Percentiles rank a stretch among this genome's conserved stretches.
These are phyloP conservation scores for Russula sp. DNA, from an alignment of 768 basidiomycete genomes.

Conservation along the genomic window DNA sequence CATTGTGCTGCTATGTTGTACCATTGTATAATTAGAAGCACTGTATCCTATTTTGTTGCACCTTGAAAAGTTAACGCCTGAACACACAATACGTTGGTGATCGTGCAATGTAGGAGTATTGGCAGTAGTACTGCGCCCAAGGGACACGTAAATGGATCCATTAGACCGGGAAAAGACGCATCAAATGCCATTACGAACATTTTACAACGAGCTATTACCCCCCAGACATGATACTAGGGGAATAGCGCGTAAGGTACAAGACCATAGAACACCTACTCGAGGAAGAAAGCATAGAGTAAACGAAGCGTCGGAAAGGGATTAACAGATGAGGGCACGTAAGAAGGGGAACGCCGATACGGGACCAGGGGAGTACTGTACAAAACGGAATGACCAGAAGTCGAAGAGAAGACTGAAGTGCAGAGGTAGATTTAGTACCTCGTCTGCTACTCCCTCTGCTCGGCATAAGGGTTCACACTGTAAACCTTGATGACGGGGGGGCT, in stretches of 20 bases:
- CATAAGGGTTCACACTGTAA: slow-evolving; percentile 91
- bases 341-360: neutral
- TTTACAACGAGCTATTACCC: slow-evolving; percentile 12
- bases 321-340: neutral
- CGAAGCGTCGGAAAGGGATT: neutral
- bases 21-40: slow-evolving; percentile 12
- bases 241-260: slow-evolving; percentile 14
- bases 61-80: neutral
- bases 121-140: no score
- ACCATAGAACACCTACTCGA: slow-evolving; percentile 1
- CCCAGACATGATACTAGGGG: neutral
- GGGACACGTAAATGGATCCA: no score
- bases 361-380: neutral
- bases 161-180: neutral
- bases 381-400: neutral
- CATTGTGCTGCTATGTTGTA: neutral
- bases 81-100: no score
- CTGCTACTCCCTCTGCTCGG: slow-evolving; percentile 42
- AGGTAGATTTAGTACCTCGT: neutral
- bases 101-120: no score
- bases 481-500: slow-evolving; percentile 97
- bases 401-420: neutral
- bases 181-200: slow-evolving; percentile 17
- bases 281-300: neutral
- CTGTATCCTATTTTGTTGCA: slow-evolving; percentile 6